Percentiles rank a stretch among this genome's conserved stretches.
These are phyloP conservation scores for Geosmithia morbida DNA, from an alignment of 2,329 filamentous ascomycete genomes.

Conservation along the genomic window DNA sequence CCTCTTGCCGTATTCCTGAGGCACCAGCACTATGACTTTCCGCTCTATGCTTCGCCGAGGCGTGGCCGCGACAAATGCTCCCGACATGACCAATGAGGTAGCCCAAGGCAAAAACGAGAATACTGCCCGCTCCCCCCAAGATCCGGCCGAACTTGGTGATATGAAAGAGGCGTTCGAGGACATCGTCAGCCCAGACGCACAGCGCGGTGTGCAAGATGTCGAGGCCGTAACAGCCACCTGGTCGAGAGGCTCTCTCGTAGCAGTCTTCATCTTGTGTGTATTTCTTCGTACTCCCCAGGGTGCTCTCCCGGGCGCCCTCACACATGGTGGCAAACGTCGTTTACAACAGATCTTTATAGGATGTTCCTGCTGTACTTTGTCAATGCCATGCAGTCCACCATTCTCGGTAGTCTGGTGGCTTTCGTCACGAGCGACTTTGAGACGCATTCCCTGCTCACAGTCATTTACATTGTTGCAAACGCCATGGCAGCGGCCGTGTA, in stretches of 20 bases:
- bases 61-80: not conserved
- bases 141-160: not conserved
- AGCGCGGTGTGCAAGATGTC: conserved; percentile 23
- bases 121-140: not conserved
- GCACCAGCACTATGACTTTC: not conserved
- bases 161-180: conserved; percentile 12
- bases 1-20: not conserved
- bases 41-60: not conserved
- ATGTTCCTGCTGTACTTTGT: conserved; percentile 36
- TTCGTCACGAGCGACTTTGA: conserved; percentile 35
- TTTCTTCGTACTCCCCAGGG: not conserved
- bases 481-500: conserved; percentile 44
- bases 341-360: conserved; percentile 4
- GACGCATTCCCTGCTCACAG: conserved; percentile 36
- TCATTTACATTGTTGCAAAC: conserved; percentile 36
- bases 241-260: conserved; percentile 19
- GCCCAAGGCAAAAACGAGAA: not conserved
- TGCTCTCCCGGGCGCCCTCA: no score
- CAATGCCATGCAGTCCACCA: conserved; percentile 30
- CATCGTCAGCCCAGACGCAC: conserved; percentile 12
- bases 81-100: not conserved
- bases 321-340: not conserved
- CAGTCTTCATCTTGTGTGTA: conserved; percentile 16
- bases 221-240: conserved; percentile 25
- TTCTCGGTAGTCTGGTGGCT: conserved; percentile 24